A percentile compares a stretch with the other conserved stretches of the same genome.
Evolutionary conservation across 768 basidiomycete species (phyloP).

Genomic region (Lactarius sanguifluus): DNA sequence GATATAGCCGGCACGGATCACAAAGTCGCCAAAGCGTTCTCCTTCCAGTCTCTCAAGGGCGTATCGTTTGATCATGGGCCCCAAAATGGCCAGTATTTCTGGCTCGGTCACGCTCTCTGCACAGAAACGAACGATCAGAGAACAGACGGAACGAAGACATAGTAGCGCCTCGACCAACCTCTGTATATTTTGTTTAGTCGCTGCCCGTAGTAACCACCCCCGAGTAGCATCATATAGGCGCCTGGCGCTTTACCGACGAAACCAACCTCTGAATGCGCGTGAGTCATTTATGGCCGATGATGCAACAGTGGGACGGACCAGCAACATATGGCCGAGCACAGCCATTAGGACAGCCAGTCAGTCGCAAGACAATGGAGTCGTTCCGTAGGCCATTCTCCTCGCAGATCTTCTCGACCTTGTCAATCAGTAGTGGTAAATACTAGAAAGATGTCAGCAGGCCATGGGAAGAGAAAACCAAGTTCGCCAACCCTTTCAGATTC

Average conservation of each 20-base stretch:
- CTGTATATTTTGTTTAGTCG: conserved; percentile 95
- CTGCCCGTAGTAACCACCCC: conserved; percentile 93
- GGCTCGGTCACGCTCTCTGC: conserved; percentile 84
- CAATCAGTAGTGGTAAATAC: conserved; percentile 90
- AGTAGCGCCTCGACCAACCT: conserved; percentile 43
- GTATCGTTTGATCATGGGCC: conserved; percentile 93
- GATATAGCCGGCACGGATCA: conserved; percentile 89
- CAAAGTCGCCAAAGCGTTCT: conserved; percentile 95
- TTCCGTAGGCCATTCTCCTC: conserved; percentile 92
- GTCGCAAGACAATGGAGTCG: conserved; percentile 96
- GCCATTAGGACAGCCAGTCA: conserved; percentile 97
- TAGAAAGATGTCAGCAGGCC: conserved; percentile 33
- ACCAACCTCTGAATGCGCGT: conserved; percentile 67
- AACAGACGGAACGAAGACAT: not conserved
- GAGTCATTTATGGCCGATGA: conserved; percentile 1
- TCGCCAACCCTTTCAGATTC: conserved; percentile 65
- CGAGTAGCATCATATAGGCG: conserved; percentile 90
- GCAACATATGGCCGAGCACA: conserved; percentile 93
- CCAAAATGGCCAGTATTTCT: conserved; percentile 85
- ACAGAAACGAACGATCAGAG: not conserved
- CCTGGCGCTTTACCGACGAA: conserved; percentile 97
- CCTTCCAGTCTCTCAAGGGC: conserved; percentile 83
- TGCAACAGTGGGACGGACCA: conserved; percentile 44
- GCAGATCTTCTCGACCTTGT: conserved; percentile 93
- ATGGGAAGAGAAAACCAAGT: conserved; percentile 5